These are phyloP conservation scores for Triangularia verruculosa DNA, from an alignment of 2,329 filamentous ascomycete species.

Conservation along the genomic window DNA sequence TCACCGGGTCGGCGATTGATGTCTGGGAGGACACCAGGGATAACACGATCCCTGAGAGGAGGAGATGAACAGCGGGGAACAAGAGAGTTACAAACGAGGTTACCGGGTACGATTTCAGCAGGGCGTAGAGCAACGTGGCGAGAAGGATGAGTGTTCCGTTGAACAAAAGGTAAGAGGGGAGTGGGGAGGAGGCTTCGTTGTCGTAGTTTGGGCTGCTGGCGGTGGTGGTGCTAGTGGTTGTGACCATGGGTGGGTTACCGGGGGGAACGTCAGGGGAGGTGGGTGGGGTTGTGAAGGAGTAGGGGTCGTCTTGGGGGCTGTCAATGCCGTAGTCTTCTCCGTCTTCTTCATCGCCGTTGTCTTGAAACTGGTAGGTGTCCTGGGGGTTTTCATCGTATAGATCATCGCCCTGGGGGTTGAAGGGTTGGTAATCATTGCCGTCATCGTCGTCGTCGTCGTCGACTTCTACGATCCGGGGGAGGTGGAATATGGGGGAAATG, in stretches of 20 bases:
- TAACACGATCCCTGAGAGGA: neutral
- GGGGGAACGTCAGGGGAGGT: neutral
- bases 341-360: neutral
- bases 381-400: too few species aligned
- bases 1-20: neutral
- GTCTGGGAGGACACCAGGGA: neutral
- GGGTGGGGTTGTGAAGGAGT: neutral
- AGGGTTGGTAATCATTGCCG: too few species aligned
- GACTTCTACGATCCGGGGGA: too few species aligned
- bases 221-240: neutral
- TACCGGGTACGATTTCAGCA: neutral
- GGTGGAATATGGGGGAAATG: too few species aligned
- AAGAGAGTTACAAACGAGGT: neutral
- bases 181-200: neutral
- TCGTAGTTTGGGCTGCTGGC: neutral
- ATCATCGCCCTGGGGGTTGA: too few species aligned
- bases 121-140: neutral
- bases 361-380: too few species aligned
- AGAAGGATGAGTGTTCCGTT: neutral
- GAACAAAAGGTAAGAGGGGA: neutral
- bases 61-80: neutral
- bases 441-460: too few species aligned
- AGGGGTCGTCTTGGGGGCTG: neutral
- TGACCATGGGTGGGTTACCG: neutral
- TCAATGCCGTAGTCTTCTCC: neutral